Conservation (phyloP, 1,284 basidiomycete species). For the Entoloma clypeatum region DNA sequence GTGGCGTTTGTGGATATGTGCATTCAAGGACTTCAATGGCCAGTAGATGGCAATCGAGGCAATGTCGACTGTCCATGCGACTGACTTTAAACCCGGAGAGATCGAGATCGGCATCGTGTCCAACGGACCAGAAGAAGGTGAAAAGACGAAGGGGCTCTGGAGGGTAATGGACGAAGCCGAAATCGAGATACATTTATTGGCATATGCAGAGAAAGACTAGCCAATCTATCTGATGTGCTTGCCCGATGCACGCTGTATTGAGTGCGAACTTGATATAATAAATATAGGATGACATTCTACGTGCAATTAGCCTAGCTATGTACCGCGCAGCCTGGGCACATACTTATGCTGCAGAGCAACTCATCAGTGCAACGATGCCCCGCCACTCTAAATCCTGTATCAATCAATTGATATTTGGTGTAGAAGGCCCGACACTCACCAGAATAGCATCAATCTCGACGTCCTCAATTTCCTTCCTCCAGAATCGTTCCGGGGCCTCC, state of each 20-base stretch:
- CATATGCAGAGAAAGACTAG: conserved; percentile 89
- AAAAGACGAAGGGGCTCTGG: conserved; percentile 72
- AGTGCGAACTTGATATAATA: conserved; percentile 3
- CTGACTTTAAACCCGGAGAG: conserved; percentile 91
- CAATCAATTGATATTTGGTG: too few species aligned
- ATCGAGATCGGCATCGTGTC: conserved; percentile 87
- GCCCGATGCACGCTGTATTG: conserved; percentile 3
- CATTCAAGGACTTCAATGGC: conserved; percentile 4
- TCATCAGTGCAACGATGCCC: conserved; percentile 53
- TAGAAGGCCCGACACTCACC: conserved; percentile 46
- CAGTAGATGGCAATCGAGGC: conserved; percentile 89
- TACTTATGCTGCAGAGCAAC: conserved; percentile 11
- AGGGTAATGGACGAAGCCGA: conserved; percentile 82
- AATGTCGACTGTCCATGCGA: conserved; percentile 89
- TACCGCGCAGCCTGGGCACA: conserved; percentile 5
- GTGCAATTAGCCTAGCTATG: neutral
- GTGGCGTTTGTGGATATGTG: conserved; percentile 16
- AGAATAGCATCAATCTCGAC: conserved; percentile 76
- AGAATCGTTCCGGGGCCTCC: conserved; percentile 72
- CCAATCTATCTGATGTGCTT: conserved; percentile 14
- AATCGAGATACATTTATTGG: conserved; percentile 81
- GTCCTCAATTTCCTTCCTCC: conserved; percentile 60
- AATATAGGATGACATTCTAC: neutral
- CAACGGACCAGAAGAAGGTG: conserved; percentile 60
- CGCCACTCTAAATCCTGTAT: conserved; percentile 77